Conservation (phyloP, 306 rosid species). For the Cercis canadensis region DNA sequence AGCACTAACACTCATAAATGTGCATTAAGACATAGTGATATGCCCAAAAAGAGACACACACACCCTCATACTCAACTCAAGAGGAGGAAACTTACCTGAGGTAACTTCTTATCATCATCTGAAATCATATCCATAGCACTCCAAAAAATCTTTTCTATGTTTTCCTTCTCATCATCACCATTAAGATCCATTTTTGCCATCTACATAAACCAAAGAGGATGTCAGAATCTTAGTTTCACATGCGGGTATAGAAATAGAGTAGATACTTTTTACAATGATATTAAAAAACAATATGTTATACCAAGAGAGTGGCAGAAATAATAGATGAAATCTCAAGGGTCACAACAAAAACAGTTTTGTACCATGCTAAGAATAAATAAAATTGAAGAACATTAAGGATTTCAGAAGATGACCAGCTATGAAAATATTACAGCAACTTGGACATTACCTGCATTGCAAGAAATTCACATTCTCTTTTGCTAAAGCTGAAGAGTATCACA, state of each 20-base stretch:
- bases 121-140: conserved; percentile 99
- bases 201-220: conserved; percentile 49
- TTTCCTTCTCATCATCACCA: conserved; percentile 81
- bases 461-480: conserved; percentile 93
- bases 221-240: conserved; percentile 12
- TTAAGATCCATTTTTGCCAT: conserved; percentile 97
- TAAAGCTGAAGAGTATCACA: conserved; percentile 92
- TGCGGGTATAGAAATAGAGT: neutral
- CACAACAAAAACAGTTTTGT: too few species aligned
- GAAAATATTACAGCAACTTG: neutral
- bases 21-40: neutral
- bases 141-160: conserved; percentile 80
- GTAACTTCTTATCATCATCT: conserved; percentile 95
- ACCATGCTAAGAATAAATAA: too few species aligned
- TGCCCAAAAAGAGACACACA: neutral
- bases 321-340: too few species aligned
- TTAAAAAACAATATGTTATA: neutral
- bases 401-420: neutral
- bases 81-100: conserved; percentile 70
- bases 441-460: conserved; percentile 96
- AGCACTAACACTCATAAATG: neutral
- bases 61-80: neutral
- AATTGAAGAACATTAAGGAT: neutral
- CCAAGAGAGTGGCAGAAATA: neutral
- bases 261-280: neutral